phyloP scores from a whole-genome alignment of 148 eudicot species.

The Camellia japonica region DNA sequence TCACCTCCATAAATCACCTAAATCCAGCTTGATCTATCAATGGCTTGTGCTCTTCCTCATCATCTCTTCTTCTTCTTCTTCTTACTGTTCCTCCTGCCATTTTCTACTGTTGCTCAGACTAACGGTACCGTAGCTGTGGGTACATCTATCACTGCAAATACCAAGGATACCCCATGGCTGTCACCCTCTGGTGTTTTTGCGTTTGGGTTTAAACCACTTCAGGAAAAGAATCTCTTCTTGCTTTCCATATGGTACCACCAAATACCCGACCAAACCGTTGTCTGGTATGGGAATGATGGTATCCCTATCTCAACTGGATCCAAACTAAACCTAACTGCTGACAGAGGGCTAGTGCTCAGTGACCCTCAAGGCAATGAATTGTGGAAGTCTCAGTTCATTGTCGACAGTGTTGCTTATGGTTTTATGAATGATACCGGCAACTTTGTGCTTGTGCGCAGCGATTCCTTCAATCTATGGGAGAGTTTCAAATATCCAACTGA shows the following conservation, averaged over 20 bases:
- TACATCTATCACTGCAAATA: no score
- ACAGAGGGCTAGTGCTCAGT: conserved; percentile 39
- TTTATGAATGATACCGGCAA: conserved; percentile 31
- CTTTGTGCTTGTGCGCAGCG: conserved; percentile 24
- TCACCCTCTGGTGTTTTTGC: conserved; percentile 32
- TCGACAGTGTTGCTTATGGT: no score
- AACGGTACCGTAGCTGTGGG: no score
- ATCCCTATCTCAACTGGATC: conserved; percentile 35
- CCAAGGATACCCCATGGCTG: conserved; percentile 25
- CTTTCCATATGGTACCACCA: conserved; percentile 14
- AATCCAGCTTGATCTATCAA: not conserved
- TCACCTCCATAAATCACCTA: not conserved
- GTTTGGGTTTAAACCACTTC: not conserved
- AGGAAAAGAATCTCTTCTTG: conserved; percentile 27
- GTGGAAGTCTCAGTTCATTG: no score
- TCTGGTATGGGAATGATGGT: conserved; percentile 43
- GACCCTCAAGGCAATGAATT: conserved; percentile 23
- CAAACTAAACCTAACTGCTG: conserved; percentile 24
- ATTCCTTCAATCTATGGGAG: conserved; percentile 30
- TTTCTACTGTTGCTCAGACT: conserved; percentile 9
- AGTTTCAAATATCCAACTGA: conserved; percentile 38
- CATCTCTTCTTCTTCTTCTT: conserved; percentile 3
- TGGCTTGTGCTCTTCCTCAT: conserved; percentile 10
- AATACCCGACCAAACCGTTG: conserved; percentile 43
- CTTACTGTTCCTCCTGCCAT: not conserved